Evolutionary conservation across 108 stramenopile genomes (phyloP), one percentile per base, ranked within the genome.

Genomic region (Cyclotella distinguenda): DNA sequence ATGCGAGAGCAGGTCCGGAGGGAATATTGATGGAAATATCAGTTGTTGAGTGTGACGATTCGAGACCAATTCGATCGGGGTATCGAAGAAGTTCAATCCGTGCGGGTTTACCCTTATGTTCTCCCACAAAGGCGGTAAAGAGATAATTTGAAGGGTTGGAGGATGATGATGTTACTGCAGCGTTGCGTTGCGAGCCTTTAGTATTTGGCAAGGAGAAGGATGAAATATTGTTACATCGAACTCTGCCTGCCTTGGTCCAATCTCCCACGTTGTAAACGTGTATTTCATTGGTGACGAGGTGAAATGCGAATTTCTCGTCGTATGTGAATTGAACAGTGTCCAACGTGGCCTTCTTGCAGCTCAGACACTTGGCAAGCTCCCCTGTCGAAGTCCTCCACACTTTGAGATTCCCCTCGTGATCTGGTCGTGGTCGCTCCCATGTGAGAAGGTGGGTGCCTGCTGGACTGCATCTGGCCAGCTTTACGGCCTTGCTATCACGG

Each of bases 311-410:
- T 36, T 54, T 36, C 78, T 98, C 97, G 66, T 98, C 93, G 45
- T 82, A 62, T 36, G 90, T 95, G 92, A 91, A 98, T 59, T 97
- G 92, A 26, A 98, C 25, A 47, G 86, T 82, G 0, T 89, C 89
- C 93, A 95, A 92, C 6, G 84, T 62, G 25, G 83, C 79, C 32
- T 86, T 77, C 44, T 77, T 86, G 48, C 91, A 63, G n/a, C 58
- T 61, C 31, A 96, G 88, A 13, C 88, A 80, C 15, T 66, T 74
- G 4, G 91, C 33, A 21, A 81, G 63, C 23, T 36, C 59, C 38
- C 90, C 95, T 11, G 59, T 60, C 1, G 31, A 34, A 1, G 82
- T 66, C 23, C 63, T 53, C 93, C 93, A 97, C 18, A 93, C 82
- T 79, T 91, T 87, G 30, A 97, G 76, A 68, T 97, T 82, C 21